Evolutionary conservation across 1,139 yeast genomes (phyloP).

Genomic region (Magnusiomyces clavatus): DNA sequence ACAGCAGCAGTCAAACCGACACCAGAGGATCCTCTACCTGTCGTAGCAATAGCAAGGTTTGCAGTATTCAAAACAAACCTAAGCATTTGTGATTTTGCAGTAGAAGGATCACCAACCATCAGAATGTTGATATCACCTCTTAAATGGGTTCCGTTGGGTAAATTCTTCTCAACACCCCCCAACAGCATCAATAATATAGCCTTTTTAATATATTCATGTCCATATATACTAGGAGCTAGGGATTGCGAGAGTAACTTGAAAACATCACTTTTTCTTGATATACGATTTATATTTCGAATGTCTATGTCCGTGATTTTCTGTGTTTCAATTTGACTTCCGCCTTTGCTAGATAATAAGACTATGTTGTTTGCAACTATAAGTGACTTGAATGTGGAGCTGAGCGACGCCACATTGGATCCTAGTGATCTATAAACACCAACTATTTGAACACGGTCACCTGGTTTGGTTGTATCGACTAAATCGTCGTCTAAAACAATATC

Average conservation of each 20-base stretch:
- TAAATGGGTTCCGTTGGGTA: conserved; percentile 92
- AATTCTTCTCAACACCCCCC: conserved; percentile 92
- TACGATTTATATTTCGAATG: conserved; percentile 75
- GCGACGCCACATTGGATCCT: conserved; percentile 52
- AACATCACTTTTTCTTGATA: conserved; percentile 60
- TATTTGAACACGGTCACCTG: conserved; percentile 92
- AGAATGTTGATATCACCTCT: conserved; percentile 95
- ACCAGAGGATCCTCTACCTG: conserved; percentile 99
- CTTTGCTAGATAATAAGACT: conserved; percentile 77
- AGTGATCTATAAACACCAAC: conserved; percentile 92
- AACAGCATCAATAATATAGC: conserved; percentile 86
- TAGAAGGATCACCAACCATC: conserved; percentile 99
- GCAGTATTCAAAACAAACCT: conserved; percentile 94
- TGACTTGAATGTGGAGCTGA: conserved; percentile 64
- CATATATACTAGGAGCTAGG: conserved; percentile 92
- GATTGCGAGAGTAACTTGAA: conserved; percentile 79
- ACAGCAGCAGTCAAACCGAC: conserved; percentile 99
- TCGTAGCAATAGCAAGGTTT: conserved; percentile 90
- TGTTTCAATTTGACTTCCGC: conserved; percentile 70
- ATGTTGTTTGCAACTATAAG: conserved; percentile 81
- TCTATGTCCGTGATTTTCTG: conserved; percentile 75
- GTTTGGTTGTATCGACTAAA: conserved; percentile 83
- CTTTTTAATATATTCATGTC: conserved; percentile 83
- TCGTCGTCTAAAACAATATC: conserved; percentile 92
- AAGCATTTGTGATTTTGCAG: conserved; percentile 93